Conservation (phyloP, 192 early-diverging fungal species). For the Gonapodya sp. region DNA sequence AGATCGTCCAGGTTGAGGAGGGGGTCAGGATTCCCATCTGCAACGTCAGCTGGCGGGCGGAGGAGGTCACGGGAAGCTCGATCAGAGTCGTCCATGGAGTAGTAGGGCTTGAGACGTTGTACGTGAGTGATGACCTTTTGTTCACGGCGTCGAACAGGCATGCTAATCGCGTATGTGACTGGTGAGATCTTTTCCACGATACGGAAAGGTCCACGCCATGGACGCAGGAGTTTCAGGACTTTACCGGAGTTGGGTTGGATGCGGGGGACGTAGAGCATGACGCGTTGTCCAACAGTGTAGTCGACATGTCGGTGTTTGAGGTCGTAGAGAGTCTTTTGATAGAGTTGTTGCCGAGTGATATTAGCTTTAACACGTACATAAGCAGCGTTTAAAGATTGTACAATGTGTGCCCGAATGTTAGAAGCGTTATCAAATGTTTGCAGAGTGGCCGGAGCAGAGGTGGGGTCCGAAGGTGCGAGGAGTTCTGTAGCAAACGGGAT, state of each 20-base stretch:
- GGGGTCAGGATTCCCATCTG: too few relatives aligned
- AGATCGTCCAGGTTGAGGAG: background rate
- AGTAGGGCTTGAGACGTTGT: background rate
- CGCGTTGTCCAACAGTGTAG: background rate
- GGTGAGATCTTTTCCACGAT: background rate
- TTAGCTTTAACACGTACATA: background rate
- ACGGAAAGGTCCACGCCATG: background rate
- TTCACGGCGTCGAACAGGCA: background rate
- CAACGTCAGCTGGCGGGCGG: background rate
- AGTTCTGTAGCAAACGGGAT: background rate
- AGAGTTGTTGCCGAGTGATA: background rate
- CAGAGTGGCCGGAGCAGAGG: background rate
- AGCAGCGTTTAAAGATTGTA: background rate
- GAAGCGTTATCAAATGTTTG: background rate
- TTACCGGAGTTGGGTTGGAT: background rate
- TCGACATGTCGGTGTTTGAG: background rate
- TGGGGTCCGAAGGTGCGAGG: background rate
- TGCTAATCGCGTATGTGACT: background rate
- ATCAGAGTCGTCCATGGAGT: background rate
- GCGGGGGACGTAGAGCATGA: background rate
- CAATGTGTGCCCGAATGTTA: background rate
- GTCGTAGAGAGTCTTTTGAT: background rate
- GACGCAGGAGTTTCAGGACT: background rate
- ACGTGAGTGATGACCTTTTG: background rate
- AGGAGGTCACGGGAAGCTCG: background rate